Evolutionary conservation across 2,329 filamentous ascomycete species (phyloP).

Genomic region (Alternaria viburni): DNA sequence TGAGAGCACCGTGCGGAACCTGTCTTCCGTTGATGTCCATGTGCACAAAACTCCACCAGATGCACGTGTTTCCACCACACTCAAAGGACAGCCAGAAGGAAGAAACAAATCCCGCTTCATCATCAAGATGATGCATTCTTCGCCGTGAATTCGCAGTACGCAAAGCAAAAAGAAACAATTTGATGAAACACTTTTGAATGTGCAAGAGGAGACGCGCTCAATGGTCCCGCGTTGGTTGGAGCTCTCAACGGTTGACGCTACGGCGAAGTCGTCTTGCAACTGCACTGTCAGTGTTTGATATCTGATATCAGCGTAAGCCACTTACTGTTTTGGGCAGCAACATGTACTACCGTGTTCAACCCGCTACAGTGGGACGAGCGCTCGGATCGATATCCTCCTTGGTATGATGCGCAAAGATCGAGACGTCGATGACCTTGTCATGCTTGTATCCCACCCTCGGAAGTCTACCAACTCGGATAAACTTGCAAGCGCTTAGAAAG

Average conservation of each 20-base stretch:
- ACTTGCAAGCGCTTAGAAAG: slow-evolving; percentile 49
- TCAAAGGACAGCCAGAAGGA: neutral
- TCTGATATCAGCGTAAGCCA: neutral
- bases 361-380: slow-evolving; percentile 15
- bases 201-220: neutral
- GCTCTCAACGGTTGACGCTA: neutral
- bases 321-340: neutral
- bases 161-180: neutral
- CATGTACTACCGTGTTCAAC: neutral
- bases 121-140: neutral
- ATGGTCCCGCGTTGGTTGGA: neutral
- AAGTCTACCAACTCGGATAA: slow-evolving; percentile 35
- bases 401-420: slow-evolving; percentile 38
- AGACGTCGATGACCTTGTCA: slow-evolving; percentile 35
- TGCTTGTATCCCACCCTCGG: slow-evolving; percentile 39
- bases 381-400: slow-evolving; percentile 31
- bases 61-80: neutral
- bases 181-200: slow-evolving; percentile 1
- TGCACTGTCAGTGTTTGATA: neutral
- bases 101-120: neutral
- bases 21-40: neutral
- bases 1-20: neutral
- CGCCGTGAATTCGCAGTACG: neutral
- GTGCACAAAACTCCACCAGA: neutral
- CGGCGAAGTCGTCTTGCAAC: neutral